Percentiles rank a stretch among this genome's conserved stretches.
These are phyloP conservation scores for Penicillium robsamsonii DNA, from an alignment of 495 filamentous ascomycete species.

Conservation along the genomic window DNA sequence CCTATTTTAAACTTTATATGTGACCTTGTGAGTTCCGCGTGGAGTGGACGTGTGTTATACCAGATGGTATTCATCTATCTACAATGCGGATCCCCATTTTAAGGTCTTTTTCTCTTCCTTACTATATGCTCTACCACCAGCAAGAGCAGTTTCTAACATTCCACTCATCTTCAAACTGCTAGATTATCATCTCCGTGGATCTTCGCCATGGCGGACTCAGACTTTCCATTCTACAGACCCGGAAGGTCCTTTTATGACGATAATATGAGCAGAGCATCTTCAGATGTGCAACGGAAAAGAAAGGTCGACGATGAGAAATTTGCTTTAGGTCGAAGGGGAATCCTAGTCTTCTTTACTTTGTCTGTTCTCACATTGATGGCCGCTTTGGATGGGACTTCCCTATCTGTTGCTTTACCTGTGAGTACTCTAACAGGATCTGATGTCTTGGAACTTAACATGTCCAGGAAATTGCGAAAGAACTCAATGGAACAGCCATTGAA, in stretches of 20 bases:
- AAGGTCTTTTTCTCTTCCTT: neutral
- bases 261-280: constrained; percentile 13
- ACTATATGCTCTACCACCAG: neutral
- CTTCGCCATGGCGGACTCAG: constrained; percentile 7
- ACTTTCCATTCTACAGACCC: constrained; percentile 12
- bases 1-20: constrained; percentile 5
- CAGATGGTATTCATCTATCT: constrained; percentile 1
- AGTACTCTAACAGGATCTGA: constrained; percentile 7
- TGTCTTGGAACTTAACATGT: neutral
- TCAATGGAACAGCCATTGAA: constrained; percentile 54
- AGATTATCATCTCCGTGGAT: neutral
- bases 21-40: neutral
- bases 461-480: constrained; percentile 37
- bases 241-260: constrained; percentile 7
- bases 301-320: constrained; percentile 18
- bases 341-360: constrained; percentile 46
- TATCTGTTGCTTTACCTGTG: constrained; percentile 71
- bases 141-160: too few species aligned
- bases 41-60: neutral
- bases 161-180: neutral
- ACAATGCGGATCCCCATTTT: neutral
- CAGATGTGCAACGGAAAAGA: neutral
- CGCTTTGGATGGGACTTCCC: constrained; percentile 71
- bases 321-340: constrained; percentile 25
- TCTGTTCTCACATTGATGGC: constrained; percentile 62